Evolutionary conservation across 2,329 filamentous ascomycete species (phyloP).

Genomic region (Huntiella moniliformis): DNA sequence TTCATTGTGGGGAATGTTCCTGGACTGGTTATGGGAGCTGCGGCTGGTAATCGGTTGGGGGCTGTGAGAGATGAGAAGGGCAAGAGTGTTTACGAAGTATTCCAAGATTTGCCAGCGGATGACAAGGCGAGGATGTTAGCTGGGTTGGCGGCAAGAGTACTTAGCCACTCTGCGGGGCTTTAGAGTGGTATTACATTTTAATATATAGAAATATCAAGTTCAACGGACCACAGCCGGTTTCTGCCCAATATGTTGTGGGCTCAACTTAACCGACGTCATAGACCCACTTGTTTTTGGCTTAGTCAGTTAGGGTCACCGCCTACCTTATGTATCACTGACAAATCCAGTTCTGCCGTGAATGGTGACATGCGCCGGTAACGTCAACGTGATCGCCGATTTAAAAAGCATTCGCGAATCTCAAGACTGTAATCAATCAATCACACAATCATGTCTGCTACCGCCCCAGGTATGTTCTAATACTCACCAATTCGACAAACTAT

Average conservation of each 20-base stretch:
- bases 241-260: no score
- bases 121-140: slow-evolving; percentile 67
- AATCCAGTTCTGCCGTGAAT: not conserved
- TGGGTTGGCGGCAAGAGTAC: slow-evolving; percentile 71
- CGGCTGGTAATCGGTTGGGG: slow-evolving; percentile 82
- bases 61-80: slow-evolving; percentile 75
- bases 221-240: no score
- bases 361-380: no score
- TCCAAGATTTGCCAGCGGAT: slow-evolving; percentile 63
- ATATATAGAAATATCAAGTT: no score
- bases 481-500: not conserved
- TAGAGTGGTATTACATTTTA: slow-evolving; percentile 14
- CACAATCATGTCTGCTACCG: no score
- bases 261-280: no score
- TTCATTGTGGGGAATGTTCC: slow-evolving; percentile 92
- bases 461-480: no score
- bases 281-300: not conserved
- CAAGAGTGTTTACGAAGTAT: slow-evolving; percentile 89
- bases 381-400: no score
- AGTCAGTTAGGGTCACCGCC: not conserved
- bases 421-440: no score
- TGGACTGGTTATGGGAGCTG: slow-evolving; percentile 71
- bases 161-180: slow-evolving; percentile 55
- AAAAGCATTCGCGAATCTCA: no score
- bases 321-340: slow-evolving; percentile 1